These are phyloP conservation scores for Cymbopogon flexuosus DNA, from an alignment of 202 grass and related monocot genomes.

Conservation along the genomic window DNA sequence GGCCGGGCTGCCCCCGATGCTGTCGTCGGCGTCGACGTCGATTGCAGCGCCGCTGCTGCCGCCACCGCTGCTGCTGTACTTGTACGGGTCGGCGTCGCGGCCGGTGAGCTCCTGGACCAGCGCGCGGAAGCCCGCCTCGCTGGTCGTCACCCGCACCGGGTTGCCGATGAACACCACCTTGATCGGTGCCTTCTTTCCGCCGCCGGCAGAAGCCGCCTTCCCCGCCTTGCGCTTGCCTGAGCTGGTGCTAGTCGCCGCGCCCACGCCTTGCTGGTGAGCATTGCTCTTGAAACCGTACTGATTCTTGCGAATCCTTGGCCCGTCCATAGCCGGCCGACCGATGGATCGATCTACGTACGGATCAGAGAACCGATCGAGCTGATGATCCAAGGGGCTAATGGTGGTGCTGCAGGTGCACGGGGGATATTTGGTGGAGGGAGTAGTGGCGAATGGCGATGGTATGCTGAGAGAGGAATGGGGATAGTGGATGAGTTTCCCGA, in stretches of 20 bases:
- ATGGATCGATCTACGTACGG: too few species aligned
- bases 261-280: constrained; percentile 6
- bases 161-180: constrained; percentile 81
- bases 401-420: neutral
- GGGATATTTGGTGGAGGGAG: neutral
- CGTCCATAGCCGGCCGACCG: constrained; percentile 17
- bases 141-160: constrained; percentile 68
- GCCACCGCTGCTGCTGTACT: constrained; percentile 20
- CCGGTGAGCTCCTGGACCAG: constrained; percentile 91
- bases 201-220: too few species aligned
- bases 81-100: constrained; percentile 48
- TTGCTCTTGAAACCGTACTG: constrained; percentile 25
- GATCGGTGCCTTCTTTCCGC: too few species aligned
- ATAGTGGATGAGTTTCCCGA: constrained; percentile 20
- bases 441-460: neutral
- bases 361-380: neutral
- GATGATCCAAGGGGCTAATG: neutral
- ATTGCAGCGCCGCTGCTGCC: neutral
- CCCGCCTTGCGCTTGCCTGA: constrained; percentile 11
- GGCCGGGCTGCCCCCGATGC: neutral
- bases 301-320: neutral
- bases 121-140: constrained; percentile 51
- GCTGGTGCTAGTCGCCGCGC: neutral
- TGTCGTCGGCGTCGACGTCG: neutral
- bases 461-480: neutral